Evolutionary conservation across 179 eudicot genomes (phyloP).

Genomic region (Silene vulgaris): DNA sequence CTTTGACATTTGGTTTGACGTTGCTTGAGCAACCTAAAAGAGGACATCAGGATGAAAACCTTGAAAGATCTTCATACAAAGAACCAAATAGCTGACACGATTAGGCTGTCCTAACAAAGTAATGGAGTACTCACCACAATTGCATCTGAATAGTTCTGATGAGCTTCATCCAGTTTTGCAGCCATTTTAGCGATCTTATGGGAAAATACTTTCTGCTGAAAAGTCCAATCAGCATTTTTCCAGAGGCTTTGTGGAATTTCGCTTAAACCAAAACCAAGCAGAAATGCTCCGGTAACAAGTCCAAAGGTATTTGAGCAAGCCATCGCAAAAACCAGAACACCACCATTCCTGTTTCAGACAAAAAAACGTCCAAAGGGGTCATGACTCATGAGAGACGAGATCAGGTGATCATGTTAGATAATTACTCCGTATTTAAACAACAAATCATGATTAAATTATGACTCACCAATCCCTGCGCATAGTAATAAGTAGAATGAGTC

Average conservation of each 20-base stretch:
- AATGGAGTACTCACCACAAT: constrained; percentile 60
- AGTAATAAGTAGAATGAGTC: constrained; percentile 64
- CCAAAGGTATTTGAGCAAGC: constrained; percentile 98
- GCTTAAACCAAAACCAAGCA: constrained; percentile 95
- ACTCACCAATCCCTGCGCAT: constrained; percentile 53
- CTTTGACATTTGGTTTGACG: constrained; percentile 93
- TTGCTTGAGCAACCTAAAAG: constrained; percentile 86
- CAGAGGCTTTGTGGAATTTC: constrained; percentile 91
- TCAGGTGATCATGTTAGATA: not conserved
- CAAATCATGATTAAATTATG: constrained; percentile 1
- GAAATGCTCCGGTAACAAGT: constrained; percentile 93
- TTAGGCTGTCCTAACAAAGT: not conserved
- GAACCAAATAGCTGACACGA: not conserved
- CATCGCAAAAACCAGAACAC: constrained; percentile 79
- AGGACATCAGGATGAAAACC: constrained; percentile 9
- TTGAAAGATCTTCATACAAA: not conserved
- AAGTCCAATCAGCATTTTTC: constrained; percentile 94
- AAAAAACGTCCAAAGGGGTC: not conserved
- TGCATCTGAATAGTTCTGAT: constrained; percentile 84
- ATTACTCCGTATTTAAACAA: not conserved
- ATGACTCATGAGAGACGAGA: not conserved
- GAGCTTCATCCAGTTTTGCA: constrained; percentile 82
- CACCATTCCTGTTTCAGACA: constrained; percentile 50
- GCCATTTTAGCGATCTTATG: constrained; percentile 94
- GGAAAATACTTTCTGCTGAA: constrained; percentile 72